These are phyloP conservation scores for Penicillium longicatenatum DNA, from an alignment of 495 filamentous ascomycete species.

Conservation along the genomic window DNA sequence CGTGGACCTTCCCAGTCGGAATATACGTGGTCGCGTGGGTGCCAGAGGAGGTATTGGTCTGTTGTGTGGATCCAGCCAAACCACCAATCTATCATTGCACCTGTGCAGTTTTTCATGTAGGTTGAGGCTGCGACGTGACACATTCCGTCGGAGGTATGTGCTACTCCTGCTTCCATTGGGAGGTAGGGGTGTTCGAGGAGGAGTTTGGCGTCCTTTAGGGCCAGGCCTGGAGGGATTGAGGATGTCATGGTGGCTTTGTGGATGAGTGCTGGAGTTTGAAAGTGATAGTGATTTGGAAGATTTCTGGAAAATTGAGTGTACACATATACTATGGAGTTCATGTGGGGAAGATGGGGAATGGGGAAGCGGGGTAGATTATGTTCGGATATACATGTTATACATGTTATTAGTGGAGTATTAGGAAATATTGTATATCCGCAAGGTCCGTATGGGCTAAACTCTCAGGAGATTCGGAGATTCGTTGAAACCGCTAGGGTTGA, in stretches of 20 bases:
- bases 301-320: not conserved
- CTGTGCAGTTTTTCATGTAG: slow-evolving; percentile 9
- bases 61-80: slow-evolving; percentile 12
- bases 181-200: slow-evolving; percentile 7
- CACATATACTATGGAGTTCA: not conserved
- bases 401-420: too few relatives aligned
- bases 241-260: too few relatives aligned
- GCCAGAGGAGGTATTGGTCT: slow-evolving; percentile 9
- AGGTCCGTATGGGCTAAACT: too few relatives aligned
- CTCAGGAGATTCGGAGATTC: too few relatives aligned
- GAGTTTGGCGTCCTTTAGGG: slow-evolving; percentile 6
- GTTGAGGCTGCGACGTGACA: slow-evolving; percentile 9
- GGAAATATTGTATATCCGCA: too few relatives aligned
- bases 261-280: too few relatives aligned
- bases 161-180: slow-evolving; percentile 6
- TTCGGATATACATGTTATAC: too few relatives aligned
- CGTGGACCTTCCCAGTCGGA: slow-evolving; percentile 10
- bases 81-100: slow-evolving; percentile 9
- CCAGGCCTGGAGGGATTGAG: not conserved
- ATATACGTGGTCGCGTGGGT: slow-evolving; percentile 12
- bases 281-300: not conserved
- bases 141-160: not conserved
- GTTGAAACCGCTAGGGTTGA: too few relatives aligned
- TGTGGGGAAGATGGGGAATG: not conserved
- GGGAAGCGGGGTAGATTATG: not conserved